A percentile compares a stretch with the other conserved stretches of the same genome.
Conservation (phyloP, 306 rosid species). For the barrel medic (Medicago truncatula) region MtrunA17r5.0-ANR NC_053049.1:10147001-10147500, state of each 20-base stretch:
- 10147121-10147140: conserved; percentile 90
- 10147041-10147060: conserved; percentile 95
- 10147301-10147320: neutral
- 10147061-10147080: conserved; percentile 87
- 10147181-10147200: conserved; percentile 99
- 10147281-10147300: neutral
- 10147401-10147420: neutral
- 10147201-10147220: conserved; percentile 98
- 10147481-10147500: conserved; percentile 93
- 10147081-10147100: conserved; percentile 85
- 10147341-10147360: neutral
- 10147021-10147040: conserved; percentile 97
- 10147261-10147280: conserved; percentile 1
- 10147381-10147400: conserved; percentile 8
- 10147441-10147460: conserved; percentile 37
- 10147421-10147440: neutral
- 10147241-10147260: conserved; percentile 47
- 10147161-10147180: conserved; percentile 88
- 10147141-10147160: conserved; percentile 93
- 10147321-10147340: neutral
- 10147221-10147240: conserved; percentile 91
- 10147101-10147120: conserved; percentile 98
- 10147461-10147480: conserved; percentile 91
- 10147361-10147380: neutral
- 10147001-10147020: conserved; percentile 42